Evolutionary conservation across 2,329 filamentous ascomycete genomes (phyloP).

Genomic region (Grosmannia clavigera): DNA sequence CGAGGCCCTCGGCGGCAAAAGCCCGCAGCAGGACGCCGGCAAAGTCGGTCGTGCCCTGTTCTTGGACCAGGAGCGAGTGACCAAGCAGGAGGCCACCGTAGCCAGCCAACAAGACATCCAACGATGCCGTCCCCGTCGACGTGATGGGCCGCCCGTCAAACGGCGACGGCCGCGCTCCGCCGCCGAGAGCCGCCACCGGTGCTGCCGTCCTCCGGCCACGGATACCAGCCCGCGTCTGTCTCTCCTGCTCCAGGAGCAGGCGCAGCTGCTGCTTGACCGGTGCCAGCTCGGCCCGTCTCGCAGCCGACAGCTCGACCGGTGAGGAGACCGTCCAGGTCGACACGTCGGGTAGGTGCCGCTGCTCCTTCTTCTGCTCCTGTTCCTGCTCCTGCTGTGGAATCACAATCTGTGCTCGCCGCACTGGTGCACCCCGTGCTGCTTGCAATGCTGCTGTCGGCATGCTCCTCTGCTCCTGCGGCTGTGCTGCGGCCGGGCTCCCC

Average conservation of each 20-base stretch:
- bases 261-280: conserved; percentile 8
- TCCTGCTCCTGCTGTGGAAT: conserved; percentile 14
- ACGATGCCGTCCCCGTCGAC: conserved; percentile 77
- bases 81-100: conserved; percentile 78
- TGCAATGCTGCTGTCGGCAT: not conserved
- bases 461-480: not conserved
- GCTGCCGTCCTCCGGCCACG: not conserved
- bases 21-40: conserved; percentile 72
- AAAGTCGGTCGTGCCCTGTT: conserved; percentile 90
- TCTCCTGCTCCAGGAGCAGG: conserved; percentile 2
- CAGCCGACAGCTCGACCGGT: not conserved
- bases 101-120: conserved; percentile 75
- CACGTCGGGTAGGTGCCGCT: not conserved
- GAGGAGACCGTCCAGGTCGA: conserved; percentile 5
- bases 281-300: conserved; percentile 1
- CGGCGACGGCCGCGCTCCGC: conserved; percentile 66
- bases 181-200: conserved; percentile 18
- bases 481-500: not conserved
- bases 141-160: conserved; percentile 78
- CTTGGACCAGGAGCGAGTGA: conserved; percentile 67
- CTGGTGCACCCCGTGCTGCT: not conserved
- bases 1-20: conserved; percentile 84
- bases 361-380: conserved; percentile 16
- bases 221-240: not conserved
- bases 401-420: conserved; percentile 1